Base-by-base conservation (phyloP, 83 land plant species). In the Picea mariana region DNA sequence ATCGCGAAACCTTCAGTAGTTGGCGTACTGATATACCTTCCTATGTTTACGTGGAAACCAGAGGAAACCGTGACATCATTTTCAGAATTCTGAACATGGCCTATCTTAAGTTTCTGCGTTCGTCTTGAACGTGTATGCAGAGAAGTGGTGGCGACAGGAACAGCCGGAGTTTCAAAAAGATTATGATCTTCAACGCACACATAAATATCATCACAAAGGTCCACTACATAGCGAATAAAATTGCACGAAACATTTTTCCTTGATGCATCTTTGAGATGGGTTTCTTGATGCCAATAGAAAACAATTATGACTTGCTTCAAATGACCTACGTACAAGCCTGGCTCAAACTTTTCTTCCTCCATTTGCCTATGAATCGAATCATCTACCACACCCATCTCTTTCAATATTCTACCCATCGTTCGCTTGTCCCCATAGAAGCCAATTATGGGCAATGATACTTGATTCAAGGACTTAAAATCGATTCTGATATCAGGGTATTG, bases 191-290 rank as follows among this genome's bases (percentile, higher is more conserved):
- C 83, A 59, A 83, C 75, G 67, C 49, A 44, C 49, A 44, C 8
- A 44, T 44, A 44, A 44, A 44, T 44, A 44, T 44, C 49, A 44
- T 44, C 49, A 44, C 49, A 44, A 5, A 44, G 49, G 49, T 44
- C 49, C 49, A 44, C 49, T 44, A 8, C 49, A 44, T 44, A 44
- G 5, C 8, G 49, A 5, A 44, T 44, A 40, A 83, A 83, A 59
- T 78, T 83, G 81, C 85, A 83, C 6, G 85, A 83, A 31, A 31
- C 34, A 1, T 31, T 1, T 31, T 31, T 31, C 34, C 34, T 31
- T 31, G 34, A 31, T 31, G 34, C 34, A 31, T 31, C 34, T 31
- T 31, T 31, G 34, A 34, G 38, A 34, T 34, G 38, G 38, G 38
- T 3, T 34, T 3, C 38, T 34, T 34, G 38, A 34, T 34, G 38